These are phyloP conservation scores for Aegilops speltoides DNA, from an alignment of 176 grass and related monocot genomes.

Conservation along the genomic window DNA sequence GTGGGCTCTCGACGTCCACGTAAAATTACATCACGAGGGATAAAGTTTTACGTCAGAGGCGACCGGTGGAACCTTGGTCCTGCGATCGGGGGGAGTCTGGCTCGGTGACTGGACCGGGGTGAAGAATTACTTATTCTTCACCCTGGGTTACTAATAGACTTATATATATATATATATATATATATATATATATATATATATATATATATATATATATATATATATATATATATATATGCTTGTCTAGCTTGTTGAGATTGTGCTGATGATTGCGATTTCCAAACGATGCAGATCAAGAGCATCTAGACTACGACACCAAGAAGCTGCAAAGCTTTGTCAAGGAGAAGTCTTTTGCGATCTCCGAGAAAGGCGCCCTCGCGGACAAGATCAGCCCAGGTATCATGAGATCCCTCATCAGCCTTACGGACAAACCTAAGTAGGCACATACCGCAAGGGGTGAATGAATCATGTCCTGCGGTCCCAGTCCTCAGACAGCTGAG, in stretches of 20 bases:
- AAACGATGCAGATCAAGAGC: conserved; percentile 64
- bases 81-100: too few relatives aligned
- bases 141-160: too few relatives aligned
- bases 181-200: too few relatives aligned
- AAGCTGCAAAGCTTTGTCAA: conserved; percentile 87
- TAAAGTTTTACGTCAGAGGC: too few relatives aligned
- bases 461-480: neutral
- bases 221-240: neutral
- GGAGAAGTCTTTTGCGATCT: conserved; percentile 81
- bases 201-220: too few relatives aligned
- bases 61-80: too few relatives aligned
- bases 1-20: too few relatives aligned
- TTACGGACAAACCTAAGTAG: conserved; percentile 56
- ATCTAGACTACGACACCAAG: conserved; percentile 71
- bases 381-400: conserved; percentile 56
- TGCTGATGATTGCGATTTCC: neutral
- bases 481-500: neutral
- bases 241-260: neutral
- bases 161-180: too few relatives aligned
- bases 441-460: neutral
- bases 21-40: too few relatives aligned
- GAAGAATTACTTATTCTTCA: too few relatives aligned
- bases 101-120: too few relatives aligned
- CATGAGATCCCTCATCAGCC: conserved; percentile 61
- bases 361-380: conserved; percentile 77